phyloP scores from a whole-genome alignment of 768 basidiomycete genomes.

The Macrolepiota dolichaula region DNA sequence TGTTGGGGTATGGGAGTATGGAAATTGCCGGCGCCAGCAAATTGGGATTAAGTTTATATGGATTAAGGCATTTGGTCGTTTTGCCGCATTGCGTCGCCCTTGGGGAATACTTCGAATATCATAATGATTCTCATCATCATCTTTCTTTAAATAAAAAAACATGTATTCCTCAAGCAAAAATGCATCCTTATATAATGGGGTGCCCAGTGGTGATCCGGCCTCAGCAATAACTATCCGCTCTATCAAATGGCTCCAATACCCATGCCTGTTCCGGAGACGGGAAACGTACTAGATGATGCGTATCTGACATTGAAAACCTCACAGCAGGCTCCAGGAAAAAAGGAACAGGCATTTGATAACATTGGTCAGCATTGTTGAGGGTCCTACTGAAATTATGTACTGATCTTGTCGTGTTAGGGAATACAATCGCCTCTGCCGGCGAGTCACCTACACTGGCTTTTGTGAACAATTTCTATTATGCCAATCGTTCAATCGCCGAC shows the following conservation, averaged over 20 bases:
- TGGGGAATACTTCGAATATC: no score
- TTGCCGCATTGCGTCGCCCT: no score
- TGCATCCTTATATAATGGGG: neutral
- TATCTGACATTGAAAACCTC: neutral
- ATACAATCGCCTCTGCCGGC: neutral
- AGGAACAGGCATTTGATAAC: conserved; percentile 1
- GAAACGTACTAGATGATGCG: neutral
- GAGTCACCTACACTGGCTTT: neutral
- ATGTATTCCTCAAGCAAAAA: neutral
- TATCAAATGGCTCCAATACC: neutral
- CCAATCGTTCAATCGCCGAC: conserved; percentile 10
- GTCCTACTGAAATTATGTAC: neutral
- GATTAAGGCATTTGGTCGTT: no score
- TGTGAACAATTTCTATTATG: conserved; percentile 22
- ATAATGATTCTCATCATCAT: no score
- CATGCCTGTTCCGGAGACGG: neutral
- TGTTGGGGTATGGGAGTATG: no score
- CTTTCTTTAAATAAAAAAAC: no score
- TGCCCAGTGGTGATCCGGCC: neutral
- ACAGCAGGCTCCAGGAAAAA: neutral
- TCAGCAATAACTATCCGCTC: neutral
- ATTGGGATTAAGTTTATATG: no score
- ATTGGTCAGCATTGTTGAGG: neutral
- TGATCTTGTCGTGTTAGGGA: neutral
- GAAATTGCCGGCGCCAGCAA: no score